These are phyloP conservation scores for Begonia peltatifolia DNA, from an alignment of 306 rosid species.

Conservation along the genomic window DNA sequence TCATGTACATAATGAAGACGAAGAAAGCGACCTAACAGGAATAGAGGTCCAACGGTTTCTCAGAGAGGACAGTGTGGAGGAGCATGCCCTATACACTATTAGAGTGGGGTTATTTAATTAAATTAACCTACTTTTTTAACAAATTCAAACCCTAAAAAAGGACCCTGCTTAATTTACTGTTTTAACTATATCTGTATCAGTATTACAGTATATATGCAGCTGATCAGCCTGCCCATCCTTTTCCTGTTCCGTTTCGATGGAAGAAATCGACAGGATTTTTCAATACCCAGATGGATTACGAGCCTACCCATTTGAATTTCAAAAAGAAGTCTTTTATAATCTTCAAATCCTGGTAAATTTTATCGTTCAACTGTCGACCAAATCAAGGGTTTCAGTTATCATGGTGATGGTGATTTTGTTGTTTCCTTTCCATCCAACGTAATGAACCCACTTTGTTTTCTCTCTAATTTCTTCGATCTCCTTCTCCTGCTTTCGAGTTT, in stretches of 20 bases:
- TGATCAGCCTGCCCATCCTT: too few relatives aligned
- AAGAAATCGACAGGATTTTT: too few relatives aligned
- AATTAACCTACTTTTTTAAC: too few relatives aligned
- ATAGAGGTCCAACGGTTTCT: background rate
- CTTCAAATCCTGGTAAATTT: background rate
- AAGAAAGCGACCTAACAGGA: slow-evolving; percentile 1
- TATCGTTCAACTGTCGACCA: too few relatives aligned
- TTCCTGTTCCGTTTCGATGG: too few relatives aligned
- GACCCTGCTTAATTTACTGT: too few relatives aligned
- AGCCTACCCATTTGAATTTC: background rate
- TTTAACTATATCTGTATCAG: too few relatives aligned
- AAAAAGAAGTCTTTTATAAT: background rate
- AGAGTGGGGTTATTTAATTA: background rate
- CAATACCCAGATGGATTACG: too few relatives aligned
- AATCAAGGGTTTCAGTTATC: background rate
- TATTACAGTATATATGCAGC: too few relatives aligned
- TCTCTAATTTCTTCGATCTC: background rate
- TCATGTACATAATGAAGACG: background rate
- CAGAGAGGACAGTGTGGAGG: background rate
- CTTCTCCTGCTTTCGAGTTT: too few relatives aligned
- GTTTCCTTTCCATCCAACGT: background rate
- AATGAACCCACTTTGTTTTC: background rate
- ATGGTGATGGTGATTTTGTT: background rate
- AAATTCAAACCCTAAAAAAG: too few relatives aligned
- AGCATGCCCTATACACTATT: background rate